Evolutionary conservation across 2,329 filamentous ascomycete genomes (phyloP), one percentile per base, ranked within the genome.

Genomic region (Sarocladium strictum): DNA sequence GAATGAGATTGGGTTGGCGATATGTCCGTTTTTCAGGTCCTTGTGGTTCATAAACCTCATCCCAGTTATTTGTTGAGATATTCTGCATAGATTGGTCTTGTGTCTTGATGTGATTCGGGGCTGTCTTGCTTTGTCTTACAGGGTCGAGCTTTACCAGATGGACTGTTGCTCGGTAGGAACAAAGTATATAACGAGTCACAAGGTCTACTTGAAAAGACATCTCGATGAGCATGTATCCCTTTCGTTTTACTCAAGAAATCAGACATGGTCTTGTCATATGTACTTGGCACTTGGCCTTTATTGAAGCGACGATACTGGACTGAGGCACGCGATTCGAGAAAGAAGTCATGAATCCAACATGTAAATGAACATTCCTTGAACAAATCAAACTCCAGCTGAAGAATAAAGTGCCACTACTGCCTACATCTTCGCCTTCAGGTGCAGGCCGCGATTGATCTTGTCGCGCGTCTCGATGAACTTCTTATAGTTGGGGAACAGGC

Each of bases 401-500:
- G 9, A 15, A 33, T 33, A 33, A 33, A 15, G 32, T 9, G 32
- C 9, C 32, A 9, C 15, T 33, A 9, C 32, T 15, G 9, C 32
- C 32, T 68, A 52, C 10, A 26, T 15, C n/a, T 45, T 45, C 19
- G 19, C 15, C 19, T 45, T 45, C 6, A 26, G 41, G 15, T 21
- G 24, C 24, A 15, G 41, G 19, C 24, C 41, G 41, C 24, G 15
- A 14, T 49, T 49, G 23, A 49, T 32, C 43, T 49, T 49, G 14
- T 49, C 24, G 21, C 26, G 43, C 15, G 43, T 49, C 24, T 26
- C 12, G 14, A 49, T 49, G 21, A 59, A 56, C 40, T 53, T 54
- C 50, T 57, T 59, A 26, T 59, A 58, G 23, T 55, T 57, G 17
- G 56, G 58, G 40, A 59, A 58, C 17, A 58, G 47, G 21, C 53